Evolutionary conservation across 2,329 filamentous ascomycete genomes (phyloP), one percentile per base, ranked within the genome.

Genomic region (Mycocentrospora acerina): DNA sequence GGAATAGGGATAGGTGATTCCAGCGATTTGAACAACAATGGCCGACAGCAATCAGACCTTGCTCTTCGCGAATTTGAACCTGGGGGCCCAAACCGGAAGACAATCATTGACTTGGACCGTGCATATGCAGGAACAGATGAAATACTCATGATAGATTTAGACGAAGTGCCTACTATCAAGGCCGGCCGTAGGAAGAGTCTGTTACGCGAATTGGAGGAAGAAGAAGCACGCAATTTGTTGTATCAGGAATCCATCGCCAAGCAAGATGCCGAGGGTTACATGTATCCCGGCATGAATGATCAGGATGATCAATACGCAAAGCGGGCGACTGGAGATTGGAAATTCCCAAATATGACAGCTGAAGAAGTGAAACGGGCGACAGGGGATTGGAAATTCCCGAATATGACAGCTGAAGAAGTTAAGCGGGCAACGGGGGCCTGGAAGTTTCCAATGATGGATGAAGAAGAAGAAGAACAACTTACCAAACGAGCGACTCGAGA

Each of bases 21-120:
- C 71, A 52, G 64, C 57, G 51, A 73, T n/a, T 28, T 30, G 13
- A 17, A 40, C 69, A 55, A 44, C 43, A 22, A 9, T 9, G 66
- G 66, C 35, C 69, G 71, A 29, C 71, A 72, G 16, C 64, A 67
- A n/a, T 80, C 78, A 2, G 80, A 82, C 55, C 67, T 83, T 4
- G 77, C 79, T 7, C 70, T 77, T 4, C 70, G 74, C 14, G 71
- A 69, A 39, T 68, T 65, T 45, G 63, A 67, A 30, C 64, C 64
- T 22, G 62, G 65, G 4, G 67, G 67, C 17, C 67, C 68, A 2
- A 72, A 72, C 40, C 69, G 73, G 30, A 79, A 71, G 53, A 75
- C 72, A 11, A 66, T 75, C 42, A 80, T 82, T 39, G 79, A 83
- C 52, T 70, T 84, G 25, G 79, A 82, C 56, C 75, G 73, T 27